Evolutionary conservation across 305 asterid genomes (phyloP).

Genomic region (Solanum aculeatissimum): DNA sequence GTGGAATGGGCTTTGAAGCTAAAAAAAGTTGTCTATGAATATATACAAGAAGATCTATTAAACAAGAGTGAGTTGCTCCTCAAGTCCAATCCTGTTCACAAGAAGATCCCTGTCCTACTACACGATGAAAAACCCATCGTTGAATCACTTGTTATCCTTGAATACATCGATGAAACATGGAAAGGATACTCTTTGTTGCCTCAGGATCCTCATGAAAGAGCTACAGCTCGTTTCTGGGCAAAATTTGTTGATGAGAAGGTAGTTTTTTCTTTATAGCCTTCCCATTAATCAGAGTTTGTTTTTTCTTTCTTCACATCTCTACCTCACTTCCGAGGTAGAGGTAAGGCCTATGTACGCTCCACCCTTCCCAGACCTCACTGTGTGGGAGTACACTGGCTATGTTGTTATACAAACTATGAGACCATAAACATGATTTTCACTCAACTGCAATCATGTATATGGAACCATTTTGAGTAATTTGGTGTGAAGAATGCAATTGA

Average conservation of each 20-base stretch:
- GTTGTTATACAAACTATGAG: background rate
- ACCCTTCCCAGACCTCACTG: background rate
- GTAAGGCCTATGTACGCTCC: background rate
- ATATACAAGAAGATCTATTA: conserved; percentile 2
- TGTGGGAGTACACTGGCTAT: background rate
- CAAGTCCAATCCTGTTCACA: conserved; percentile 11
- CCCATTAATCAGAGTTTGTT: background rate
- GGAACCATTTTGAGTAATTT: background rate
- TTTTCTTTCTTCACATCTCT: background rate
- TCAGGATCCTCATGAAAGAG: conserved; percentile 10
- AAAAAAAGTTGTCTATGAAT: conserved; percentile 5
- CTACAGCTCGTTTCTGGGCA: conserved; percentile 16
- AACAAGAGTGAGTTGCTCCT: conserved; percentile 18
- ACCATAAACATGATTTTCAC: background rate
- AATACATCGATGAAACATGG: conserved; percentile 17
- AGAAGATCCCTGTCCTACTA: conserved; percentile 12
- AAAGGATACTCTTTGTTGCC: conserved; percentile 8
- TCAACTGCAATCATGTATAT: background rate
- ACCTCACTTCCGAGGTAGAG: background rate
- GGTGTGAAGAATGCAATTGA: background rate
- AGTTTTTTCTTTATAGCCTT: background rate
- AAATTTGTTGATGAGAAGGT: conserved; percentile 15
- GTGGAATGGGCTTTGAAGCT: conserved; percentile 14
- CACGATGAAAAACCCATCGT: conserved; percentile 1
- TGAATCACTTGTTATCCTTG: conserved; percentile 18